phyloP scores from a whole-genome alignment of 2,329 filamentous ascomycete species.

The Colletotrichum sp. region DNA sequence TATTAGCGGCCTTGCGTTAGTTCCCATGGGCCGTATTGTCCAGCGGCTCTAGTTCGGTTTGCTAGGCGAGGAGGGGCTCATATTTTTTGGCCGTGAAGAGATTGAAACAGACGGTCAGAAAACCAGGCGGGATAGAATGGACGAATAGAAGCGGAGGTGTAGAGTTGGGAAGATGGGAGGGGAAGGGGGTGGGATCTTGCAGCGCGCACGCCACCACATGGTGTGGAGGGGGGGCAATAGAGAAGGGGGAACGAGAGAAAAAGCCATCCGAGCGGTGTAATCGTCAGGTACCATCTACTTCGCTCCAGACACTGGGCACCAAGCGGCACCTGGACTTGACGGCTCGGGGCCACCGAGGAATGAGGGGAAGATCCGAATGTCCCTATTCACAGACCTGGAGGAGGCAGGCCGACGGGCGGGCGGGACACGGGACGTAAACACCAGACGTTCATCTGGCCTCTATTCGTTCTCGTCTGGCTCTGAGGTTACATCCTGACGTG shows the following conservation, averaged over 20 bases:
- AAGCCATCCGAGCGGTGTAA: not conserved
- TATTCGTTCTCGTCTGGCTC: not conserved
- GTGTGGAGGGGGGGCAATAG: not conserved
- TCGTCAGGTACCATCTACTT: constrained; percentile 7
- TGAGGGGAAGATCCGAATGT: not conserved
- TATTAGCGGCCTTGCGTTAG: not conserved
- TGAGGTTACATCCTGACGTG: constrained; percentile 5
- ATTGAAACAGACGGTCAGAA: not conserved
- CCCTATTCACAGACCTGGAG: constrained; percentile 1
- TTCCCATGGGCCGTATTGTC: not conserved
- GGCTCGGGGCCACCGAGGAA: not conserved
- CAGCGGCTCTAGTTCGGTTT: not conserved
- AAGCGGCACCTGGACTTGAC: not conserved
- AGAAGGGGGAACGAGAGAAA: not conserved
- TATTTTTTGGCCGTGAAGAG: not conserved
- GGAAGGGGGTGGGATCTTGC: not conserved
- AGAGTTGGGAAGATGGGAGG: not conserved
- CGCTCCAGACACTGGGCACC: not conserved
- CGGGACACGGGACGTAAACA: not conserved
- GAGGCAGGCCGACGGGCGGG: not conserved
- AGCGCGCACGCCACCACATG: not conserved
- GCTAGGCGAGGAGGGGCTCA: not conserved
- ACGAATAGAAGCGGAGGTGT: not conserved
- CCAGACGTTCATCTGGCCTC: constrained; percentile 6
- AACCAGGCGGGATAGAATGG: not conserved